Evolutionary conservation across 2,329 filamentous ascomycete species (phyloP).

Genomic region (Penicillium thymicola): DNA sequence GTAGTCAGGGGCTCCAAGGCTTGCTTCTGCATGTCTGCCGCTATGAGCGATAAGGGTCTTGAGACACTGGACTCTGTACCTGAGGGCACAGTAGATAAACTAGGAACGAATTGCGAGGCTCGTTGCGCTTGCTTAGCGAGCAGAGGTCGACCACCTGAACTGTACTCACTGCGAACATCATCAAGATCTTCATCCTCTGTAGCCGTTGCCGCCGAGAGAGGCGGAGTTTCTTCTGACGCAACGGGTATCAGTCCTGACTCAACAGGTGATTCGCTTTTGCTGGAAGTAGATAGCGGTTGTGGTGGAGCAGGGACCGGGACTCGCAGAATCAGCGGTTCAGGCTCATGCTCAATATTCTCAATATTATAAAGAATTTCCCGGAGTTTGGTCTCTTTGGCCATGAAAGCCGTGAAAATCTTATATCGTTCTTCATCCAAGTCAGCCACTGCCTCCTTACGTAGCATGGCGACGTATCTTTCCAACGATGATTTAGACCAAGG

Average conservation of each 20-base stretch:
- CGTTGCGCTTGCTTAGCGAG: constrained; percentile 26
- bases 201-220: background rate
- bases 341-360: constrained; percentile 47
- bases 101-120: constrained; percentile 13
- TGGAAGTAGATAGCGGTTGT: constrained; percentile 8
- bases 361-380: constrained; percentile 50
- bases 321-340: constrained; percentile 16
- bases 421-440: constrained; percentile 51
- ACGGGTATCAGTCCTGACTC: constrained; percentile 37
- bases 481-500: constrained; percentile 57
- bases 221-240: constrained; percentile 23
- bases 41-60: constrained; percentile 4
- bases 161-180: constrained; percentile 43
- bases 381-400: constrained; percentile 47
- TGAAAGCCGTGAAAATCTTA: constrained; percentile 52
- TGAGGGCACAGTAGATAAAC: constrained; percentile 9
- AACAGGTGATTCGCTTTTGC: constrained; percentile 12
- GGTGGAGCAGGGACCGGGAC: constrained; percentile 10
- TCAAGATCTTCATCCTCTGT: constrained; percentile 12
- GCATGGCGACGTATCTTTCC: constrained; percentile 54
- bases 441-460: constrained; percentile 50
- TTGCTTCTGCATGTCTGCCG: constrained; percentile 22
- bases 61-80: constrained; percentile 1
- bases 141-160: constrained; percentile 53
- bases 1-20: constrained; percentile 30